Evolutionary conservation across 805 yeast species (phyloP).

Genomic region (Saccharomyces eubayanus): DNA sequence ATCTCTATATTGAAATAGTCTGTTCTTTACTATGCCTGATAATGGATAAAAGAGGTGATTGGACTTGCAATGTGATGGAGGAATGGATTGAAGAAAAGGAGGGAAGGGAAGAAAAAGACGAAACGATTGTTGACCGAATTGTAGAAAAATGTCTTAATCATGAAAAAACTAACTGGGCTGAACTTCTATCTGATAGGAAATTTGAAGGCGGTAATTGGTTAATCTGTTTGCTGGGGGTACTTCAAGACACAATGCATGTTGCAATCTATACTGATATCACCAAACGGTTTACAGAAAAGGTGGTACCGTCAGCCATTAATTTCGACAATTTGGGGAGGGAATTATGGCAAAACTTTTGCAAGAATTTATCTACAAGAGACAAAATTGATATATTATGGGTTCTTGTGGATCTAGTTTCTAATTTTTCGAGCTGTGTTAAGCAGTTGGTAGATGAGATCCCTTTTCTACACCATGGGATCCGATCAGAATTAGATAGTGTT

Average conservation of each 20-base stretch:
- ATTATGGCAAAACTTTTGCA: conserved; percentile 45
- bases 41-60: conserved; percentile 19
- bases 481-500: neutral
- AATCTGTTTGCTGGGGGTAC: conserved; percentile 60
- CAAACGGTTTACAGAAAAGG: conserved; percentile 45
- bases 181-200: conserved; percentile 57
- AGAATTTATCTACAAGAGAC: conserved; percentile 40
- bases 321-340: conserved; percentile 22
- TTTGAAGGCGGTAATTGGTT: conserved; percentile 86
- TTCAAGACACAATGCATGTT: conserved; percentile 31
- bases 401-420: conserved; percentile 46
- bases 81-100: conserved; percentile 17
- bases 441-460: conserved; percentile 18
- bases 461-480: conserved; percentile 1
- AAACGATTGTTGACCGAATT: conserved; percentile 7
- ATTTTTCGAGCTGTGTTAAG: conserved; percentile 21
- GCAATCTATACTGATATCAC: conserved; percentile 21
- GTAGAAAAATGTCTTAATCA: conserved; percentile 39
- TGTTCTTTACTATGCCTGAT: conserved; percentile 20
- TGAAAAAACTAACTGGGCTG: conserved; percentile 64
- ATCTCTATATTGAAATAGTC: conserved; percentile 17
- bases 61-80: conserved; percentile 21
- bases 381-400: conserved; percentile 52
- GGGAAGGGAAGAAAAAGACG: conserved; percentile 10
- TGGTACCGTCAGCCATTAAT: conserved; percentile 36